Evolutionary conservation across 352 stramenopile genomes (phyloP).

Genomic region (Pelagophyceae sp.): DNA sequence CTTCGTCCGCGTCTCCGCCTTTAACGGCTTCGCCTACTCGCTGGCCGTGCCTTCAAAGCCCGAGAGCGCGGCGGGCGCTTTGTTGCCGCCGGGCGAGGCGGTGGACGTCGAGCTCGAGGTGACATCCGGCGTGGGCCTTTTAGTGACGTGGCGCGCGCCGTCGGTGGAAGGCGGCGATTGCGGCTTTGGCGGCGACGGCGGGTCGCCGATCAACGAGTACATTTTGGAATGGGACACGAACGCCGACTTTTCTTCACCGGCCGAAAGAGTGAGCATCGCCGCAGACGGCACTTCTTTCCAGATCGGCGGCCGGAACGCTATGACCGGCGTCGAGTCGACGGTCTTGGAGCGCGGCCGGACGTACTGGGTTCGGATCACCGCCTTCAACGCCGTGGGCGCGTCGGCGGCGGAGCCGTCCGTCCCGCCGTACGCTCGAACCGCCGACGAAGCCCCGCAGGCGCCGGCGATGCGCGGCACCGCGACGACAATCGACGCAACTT

Average conservation of each 20-base stretch:
- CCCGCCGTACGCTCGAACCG: slow-evolving; percentile 26
- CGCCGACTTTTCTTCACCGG: slow-evolving; percentile 59
- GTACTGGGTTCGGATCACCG: slow-evolving; percentile 59
- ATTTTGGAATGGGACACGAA: slow-evolving; percentile 76
- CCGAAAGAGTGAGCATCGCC: slow-evolving; percentile 49
- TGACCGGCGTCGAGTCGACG: slow-evolving; percentile 76
- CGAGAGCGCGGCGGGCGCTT: slow-evolving; percentile 45
- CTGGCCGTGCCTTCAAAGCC: slow-evolving; percentile 42
- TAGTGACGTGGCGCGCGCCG: slow-evolving; percentile 75
- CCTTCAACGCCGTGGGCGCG: slow-evolving; percentile 56
- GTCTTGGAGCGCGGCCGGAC: slow-evolving; percentile 61
- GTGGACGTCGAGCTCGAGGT: slow-evolving; percentile 55
- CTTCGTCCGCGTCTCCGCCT: slow-evolving; percentile 75
- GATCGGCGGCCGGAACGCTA: slow-evolving; percentile 79
- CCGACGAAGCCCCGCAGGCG: slow-evolving; percentile 38
- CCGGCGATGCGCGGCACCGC: slow-evolving; percentile 49
- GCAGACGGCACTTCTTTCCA: slow-evolving; percentile 55
- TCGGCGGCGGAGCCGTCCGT: slow-evolving; percentile 28
- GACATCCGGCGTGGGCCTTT: slow-evolving; percentile 74
- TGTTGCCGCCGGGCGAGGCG: slow-evolving; percentile 61
- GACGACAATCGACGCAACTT: slow-evolving; percentile 52
- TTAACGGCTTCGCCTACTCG: slow-evolving; percentile 72
- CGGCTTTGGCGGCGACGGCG: slow-evolving; percentile 74
- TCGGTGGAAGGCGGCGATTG: slow-evolving; percentile 51
- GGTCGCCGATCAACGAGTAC: slow-evolving; percentile 67